Evolutionary conservation across 192 early-diverging fungal species (phyloP).

Genomic region (Backusella sp.): DNA sequence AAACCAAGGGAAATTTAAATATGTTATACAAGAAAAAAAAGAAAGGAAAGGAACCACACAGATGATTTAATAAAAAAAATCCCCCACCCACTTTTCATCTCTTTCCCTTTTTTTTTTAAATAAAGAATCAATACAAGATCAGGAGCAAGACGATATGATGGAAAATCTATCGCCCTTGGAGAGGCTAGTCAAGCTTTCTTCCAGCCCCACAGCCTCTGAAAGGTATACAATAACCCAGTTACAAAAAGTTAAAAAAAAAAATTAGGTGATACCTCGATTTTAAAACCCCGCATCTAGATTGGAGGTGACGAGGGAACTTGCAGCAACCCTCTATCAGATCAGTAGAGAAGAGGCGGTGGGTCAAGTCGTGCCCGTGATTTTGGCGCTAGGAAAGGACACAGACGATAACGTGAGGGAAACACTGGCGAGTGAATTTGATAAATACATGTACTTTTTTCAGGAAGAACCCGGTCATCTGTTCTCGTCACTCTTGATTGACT

Average conservation of each 20-base stretch:
- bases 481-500: conserved; percentile 42
- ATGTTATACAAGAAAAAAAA: conserved; percentile 11
- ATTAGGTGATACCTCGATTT: conserved; percentile 3
- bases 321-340: conserved; percentile 34
- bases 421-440: conserved; percentile 44
- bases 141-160: not conserved
- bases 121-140: conserved; percentile 1
- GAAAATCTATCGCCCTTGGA: not conserved
- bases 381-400: conserved; percentile 35
- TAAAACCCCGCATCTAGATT: conserved; percentile 24
- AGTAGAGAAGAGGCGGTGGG: conserved; percentile 38
- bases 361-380: conserved; percentile 37
- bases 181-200: not conserved
- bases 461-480: conserved; percentile 39
- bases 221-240: not conserved
- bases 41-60: too few relatives aligned
- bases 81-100: not conserved
- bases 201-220: not conserved
- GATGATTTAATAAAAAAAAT: not conserved
- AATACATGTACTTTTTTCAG: conserved; percentile 48
- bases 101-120: not conserved
- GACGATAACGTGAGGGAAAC: conserved; percentile 45
- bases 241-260: not conserved
- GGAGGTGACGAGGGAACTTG: conserved; percentile 41
- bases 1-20: not conserved